These are phyloP conservation scores for Adansonia digitata DNA, from an alignment of 345 rosid genomes.

Conservation along the genomic window DNA sequence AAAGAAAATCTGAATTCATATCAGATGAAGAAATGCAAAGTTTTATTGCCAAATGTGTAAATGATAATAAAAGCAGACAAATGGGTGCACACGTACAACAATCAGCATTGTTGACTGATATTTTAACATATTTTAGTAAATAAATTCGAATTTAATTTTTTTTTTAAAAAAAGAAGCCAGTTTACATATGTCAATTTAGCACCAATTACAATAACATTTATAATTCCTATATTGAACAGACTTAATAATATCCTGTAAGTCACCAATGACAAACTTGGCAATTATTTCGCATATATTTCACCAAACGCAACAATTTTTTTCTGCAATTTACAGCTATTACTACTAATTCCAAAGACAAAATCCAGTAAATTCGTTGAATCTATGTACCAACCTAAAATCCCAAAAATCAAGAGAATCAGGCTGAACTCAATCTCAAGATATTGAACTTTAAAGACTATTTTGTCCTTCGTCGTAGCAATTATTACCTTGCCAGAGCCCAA, in stretches of 20 bases:
- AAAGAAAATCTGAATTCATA: neutral
- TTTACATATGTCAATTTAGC: neutral
- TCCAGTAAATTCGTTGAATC: no score
- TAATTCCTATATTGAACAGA: neutral
- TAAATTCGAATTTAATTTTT: neutral
- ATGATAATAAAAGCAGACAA: neutral
- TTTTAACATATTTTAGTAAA: neutral
- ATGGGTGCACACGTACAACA: neutral
- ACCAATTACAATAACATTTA: neutral
- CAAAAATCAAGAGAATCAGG: neutral
- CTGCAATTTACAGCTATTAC: neutral
- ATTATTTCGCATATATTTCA: neutral
- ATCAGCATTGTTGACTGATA: neutral
- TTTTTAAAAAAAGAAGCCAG: neutral
- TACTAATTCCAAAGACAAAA: neutral
- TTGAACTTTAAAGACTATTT: neutral
- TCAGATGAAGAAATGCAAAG: neutral
- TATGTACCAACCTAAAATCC: neutral
- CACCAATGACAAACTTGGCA: neutral
- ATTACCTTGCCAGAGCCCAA: slow-evolving; percentile 90
- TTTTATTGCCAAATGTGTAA: neutral
- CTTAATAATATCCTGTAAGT: neutral
- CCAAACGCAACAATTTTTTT: neutral
- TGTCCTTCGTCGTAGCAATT: neutral
- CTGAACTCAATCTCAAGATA: neutral